Conservation (phyloP, 306 rosid species). For the Rubus idaeus region DNA sequence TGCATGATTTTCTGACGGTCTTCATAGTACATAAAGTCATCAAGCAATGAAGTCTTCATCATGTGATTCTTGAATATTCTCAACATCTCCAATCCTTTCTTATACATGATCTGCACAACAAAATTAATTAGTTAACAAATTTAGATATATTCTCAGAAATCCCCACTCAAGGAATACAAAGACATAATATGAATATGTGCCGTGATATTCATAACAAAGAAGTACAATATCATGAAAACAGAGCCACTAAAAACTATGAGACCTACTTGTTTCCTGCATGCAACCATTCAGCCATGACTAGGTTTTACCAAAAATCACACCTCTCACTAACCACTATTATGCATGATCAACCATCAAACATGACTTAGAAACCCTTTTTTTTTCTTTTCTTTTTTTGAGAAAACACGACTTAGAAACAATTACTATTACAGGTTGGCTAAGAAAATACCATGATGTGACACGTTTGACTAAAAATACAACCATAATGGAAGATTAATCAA, state of each 20-base stretch:
- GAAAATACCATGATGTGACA: neutral
- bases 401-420: neutral
- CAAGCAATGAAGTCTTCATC: conserved; percentile 84
- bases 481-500: neutral
- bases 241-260: neutral
- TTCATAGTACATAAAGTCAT: conserved; percentile 86
- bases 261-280: too few relatives aligned
- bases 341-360: neutral
- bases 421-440: neutral
- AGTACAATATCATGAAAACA: neutral
- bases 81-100: conserved; percentile 82
- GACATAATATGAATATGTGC: too few relatives aligned
- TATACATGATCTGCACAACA: conserved; percentile 59
- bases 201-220: neutral
- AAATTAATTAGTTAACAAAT: conserved; percentile 16
- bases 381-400: too few relatives aligned
- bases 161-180: neutral
- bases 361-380: neutral
- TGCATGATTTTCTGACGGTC: conserved; percentile 85
- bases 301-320: neutral
- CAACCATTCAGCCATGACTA: neutral
- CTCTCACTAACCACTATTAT: neutral
- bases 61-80: conserved; percentile 69
- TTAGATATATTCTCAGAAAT: neutral
- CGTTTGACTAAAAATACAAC: neutral